Base-by-base conservation (phyloP, 306 rosid species). In the Fagus crenata region DNA sequence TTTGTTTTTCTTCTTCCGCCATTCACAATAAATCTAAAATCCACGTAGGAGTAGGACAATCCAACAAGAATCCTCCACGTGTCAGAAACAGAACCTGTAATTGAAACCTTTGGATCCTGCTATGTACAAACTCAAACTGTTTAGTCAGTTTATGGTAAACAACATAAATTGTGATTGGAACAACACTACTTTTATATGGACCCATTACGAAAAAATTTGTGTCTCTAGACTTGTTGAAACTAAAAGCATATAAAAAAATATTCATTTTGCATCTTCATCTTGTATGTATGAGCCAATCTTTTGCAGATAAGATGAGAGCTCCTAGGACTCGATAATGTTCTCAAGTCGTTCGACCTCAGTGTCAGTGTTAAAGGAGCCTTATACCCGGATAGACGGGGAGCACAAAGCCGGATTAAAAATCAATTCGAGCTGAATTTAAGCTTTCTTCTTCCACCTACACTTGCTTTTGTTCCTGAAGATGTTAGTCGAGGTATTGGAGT, bases 31-130 rank as follows among this genome's bases (percentile, higher is more conserved):
- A 89, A 81, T 82, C 56, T 72, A 46, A 79, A 76, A 22, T 76
- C 87, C 87, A 77, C 17, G 78, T 68, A 59, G n/a, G n/a, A n/a
- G n/a, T n/a, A n/a, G 77, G 75, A 83, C 70, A 80, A 75, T 71
- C 87, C 76, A 80, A 72, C 76, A 68, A 63, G 15, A 39, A 53
- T 12, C 83, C 35, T 82, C 93, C 96, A 95, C 98, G 97, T 91
- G 98, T 91, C 93, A 56, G 35, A 87, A 84, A 33, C 81, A 75
- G 7, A 75, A 11, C 99, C 97, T 67, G 70, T 65, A 75, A 72
- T 85, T 70, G 40, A 80, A 56, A 72, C 69, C 68, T 42, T n/a
- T 40, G 1, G 46, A 17, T 70, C 67, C 75, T 49, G n/a, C 41
- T 4, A 17, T 59, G 78, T 31, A 22, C 65, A 8, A 75, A 56